phyloP scores from a whole-genome alignment of 1,284 basidiomycete genomes.

The Apiotrichum gracile region DNA sequence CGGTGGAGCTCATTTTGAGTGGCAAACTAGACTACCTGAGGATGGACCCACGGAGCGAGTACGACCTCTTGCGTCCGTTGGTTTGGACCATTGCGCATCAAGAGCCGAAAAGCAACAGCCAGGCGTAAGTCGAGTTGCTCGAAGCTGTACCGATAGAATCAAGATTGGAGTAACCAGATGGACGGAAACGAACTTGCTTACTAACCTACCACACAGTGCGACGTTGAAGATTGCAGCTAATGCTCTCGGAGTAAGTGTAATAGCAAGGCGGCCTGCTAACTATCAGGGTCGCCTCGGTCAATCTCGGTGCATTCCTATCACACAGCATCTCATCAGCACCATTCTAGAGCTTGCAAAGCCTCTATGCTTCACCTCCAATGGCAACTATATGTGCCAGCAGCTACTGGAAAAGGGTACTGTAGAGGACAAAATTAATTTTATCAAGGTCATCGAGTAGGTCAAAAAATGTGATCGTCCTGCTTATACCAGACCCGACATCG shows the following conservation, averaged over 20 bases:
- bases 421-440: slow-evolving; percentile 35
- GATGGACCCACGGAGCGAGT: slow-evolving; percentile 15
- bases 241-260: slow-evolving; percentile 26
- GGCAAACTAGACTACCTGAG: slow-evolving; percentile 17
- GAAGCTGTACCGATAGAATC: no score
- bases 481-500: slow-evolving; percentile 29
- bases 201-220: slow-evolving; percentile 20
- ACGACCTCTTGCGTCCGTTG: slow-evolving; percentile 24
- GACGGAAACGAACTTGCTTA: no score
- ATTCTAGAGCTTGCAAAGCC: slow-evolving; percentile 36
- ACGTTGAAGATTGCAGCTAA: slow-evolving; percentile 34
- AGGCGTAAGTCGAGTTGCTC: slow-evolving; percentile 22
- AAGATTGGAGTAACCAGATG: no score
- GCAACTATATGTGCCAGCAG: slow-evolving; percentile 44
- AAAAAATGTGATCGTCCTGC: not conserved
- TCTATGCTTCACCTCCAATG: slow-evolving; percentile 42
- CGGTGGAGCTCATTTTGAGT: slow-evolving; percentile 16
- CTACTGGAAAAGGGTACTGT: slow-evolving; percentile 33
- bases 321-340: slow-evolving; percentile 20
- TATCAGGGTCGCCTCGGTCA: slow-evolving; percentile 8
- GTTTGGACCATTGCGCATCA: slow-evolving; percentile 37
- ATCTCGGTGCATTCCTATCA: slow-evolving; percentile 5
- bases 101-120: slow-evolving; percentile 28
- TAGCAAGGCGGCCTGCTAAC: not conserved
- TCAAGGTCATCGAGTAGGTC: slow-evolving; percentile 33